These are phyloP conservation scores for Fraxinus dipetala DNA, from an alignment of 305 asterid genomes.

Conservation along the genomic window DNA sequence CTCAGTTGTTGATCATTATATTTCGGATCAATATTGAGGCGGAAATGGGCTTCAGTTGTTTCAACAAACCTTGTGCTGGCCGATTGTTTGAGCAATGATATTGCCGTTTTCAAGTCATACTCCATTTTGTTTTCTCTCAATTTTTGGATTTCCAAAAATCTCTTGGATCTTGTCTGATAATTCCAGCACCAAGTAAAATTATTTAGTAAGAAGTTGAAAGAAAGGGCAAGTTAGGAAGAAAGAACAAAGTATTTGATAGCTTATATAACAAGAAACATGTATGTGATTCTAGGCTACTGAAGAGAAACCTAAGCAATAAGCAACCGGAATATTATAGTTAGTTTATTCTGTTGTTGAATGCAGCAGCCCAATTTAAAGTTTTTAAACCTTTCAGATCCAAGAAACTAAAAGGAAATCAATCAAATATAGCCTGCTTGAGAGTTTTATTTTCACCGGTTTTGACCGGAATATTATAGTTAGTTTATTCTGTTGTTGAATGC, in stretches of 20 bases:
- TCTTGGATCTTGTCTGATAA: conserved; percentile 81
- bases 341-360: background rate
- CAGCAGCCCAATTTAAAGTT: background rate
- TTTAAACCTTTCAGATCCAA: background rate
- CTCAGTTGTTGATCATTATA: conserved; percentile 94
- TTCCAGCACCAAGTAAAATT: conserved; percentile 16
- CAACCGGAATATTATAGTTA: background rate
- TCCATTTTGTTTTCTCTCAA: conserved; percentile 80
- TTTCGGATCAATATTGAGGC: conserved; percentile 95
- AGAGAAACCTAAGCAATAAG: background rate
- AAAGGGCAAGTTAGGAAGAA: background rate
- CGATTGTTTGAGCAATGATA: conserved; percentile 68
- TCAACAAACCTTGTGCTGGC: conserved; percentile 74
- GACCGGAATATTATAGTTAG: background rate
- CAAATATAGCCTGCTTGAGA: background rate
- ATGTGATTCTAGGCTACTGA: background rate
- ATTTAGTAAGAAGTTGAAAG: conserved; percentile 8
- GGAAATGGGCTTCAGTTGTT: conserved; percentile 94
- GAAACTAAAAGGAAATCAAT: background rate
- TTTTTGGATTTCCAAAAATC: conserved; percentile 85
- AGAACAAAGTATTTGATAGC: background rate
- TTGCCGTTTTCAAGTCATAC: conserved; percentile 71
- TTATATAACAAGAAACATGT: background rate
- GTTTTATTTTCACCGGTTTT: background rate
- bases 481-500: background rate